Conservation (phyloP, 768 basidiomycete species). For the Cystoderma amianthinum region DNA sequence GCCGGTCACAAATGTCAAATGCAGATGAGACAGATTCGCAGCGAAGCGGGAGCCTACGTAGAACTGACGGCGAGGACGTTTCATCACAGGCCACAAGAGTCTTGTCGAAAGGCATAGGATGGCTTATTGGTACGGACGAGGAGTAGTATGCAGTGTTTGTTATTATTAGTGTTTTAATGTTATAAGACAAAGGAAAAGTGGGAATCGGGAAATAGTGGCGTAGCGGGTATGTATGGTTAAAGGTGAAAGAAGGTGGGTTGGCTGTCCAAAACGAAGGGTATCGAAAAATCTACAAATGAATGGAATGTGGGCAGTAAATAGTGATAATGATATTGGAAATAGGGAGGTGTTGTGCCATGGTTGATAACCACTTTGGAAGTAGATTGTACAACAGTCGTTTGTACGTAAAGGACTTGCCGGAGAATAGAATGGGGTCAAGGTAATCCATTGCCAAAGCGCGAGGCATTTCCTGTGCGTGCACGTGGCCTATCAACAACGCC, state of each 20-base stretch:
- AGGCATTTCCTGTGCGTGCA: slow-evolving; percentile 56
- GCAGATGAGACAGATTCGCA: slow-evolving; percentile 34
- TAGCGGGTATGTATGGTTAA: background rate
- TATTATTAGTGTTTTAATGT: background rate
- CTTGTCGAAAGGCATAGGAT: slow-evolving; percentile 88
- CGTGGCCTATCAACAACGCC: slow-evolving; percentile 59
- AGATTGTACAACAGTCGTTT: background rate
- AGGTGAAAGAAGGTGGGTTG: background rate
- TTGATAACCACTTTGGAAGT: background rate
- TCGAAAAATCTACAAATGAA: background rate
- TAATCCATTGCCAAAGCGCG: slow-evolving; percentile 55
- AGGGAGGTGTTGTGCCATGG: background rate
- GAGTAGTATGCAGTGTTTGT: slow-evolving; percentile 12
- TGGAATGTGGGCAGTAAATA: background rate
- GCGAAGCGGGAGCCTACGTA: slow-evolving; percentile 29
- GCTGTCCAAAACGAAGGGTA: background rate
- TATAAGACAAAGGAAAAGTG: background rate
- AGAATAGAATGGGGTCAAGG: no score
- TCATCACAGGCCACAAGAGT: slow-evolving; percentile 71
- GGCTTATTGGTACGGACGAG: slow-evolving; percentile 89
- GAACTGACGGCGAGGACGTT: slow-evolving; percentile 51
- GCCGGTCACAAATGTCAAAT: slow-evolving; percentile 28
- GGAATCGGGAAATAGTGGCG: background rate
- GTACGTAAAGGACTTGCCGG: no score
- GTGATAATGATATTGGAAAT: background rate